Evolutionary conservation across 2,329 filamentous ascomycete species (phyloP), one percentile per base, ranked within the genome.

Genomic region (Hymenoscyphus infarciens): DNA sequence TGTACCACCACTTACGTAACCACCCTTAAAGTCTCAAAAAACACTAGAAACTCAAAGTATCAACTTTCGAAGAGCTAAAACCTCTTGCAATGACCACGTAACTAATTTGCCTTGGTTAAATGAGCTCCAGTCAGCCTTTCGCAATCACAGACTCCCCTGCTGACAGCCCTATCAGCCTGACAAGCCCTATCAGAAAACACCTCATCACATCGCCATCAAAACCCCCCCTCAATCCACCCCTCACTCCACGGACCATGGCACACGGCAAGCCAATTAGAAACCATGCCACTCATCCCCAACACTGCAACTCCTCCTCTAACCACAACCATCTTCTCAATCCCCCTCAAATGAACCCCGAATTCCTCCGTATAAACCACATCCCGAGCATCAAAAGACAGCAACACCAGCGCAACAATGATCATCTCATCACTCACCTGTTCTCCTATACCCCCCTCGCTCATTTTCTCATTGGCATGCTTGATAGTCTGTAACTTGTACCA

Each of bases 341-440:
- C 58, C 42, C 45, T 53, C n/a, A 60, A 54, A 60, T 60, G 58
- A 13, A 60, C 31, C 42, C 2, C n/a, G 33, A 54, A 38, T 19
- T 60, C 58, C 10, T 52, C 25, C 22, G 15, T 29, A 29, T 42
- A 29, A 49, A 49, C 27, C 19, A 52, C 19, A 10, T 52, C 45
- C 27, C 53, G 19, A 15, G 39, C 31, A 45, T 61, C 27, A 49
- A 61, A 61, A 49, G 49, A 61, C 35, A 61, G n/a, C 6, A 61
- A 29, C 10, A 56, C 15, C n/a, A 61, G 35, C 15, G 59, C 59
- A 8, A 45, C 49, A 19, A 61, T 42, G 33, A 61, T 61, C 59
- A 61, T 61, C 38, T 61, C 59, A 61, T 61, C 59, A 45, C 52
- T 56, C 6, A 53, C 59, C 27, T 39, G 31, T 33, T 61, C 33